A percentile compares a stretch with the other conserved stretches of the same genome.
These are phyloP conservation scores for Scheffersomyces insectosa DNA, from an alignment of 1,139 yeast species.

Conservation along the genomic window DNA sequence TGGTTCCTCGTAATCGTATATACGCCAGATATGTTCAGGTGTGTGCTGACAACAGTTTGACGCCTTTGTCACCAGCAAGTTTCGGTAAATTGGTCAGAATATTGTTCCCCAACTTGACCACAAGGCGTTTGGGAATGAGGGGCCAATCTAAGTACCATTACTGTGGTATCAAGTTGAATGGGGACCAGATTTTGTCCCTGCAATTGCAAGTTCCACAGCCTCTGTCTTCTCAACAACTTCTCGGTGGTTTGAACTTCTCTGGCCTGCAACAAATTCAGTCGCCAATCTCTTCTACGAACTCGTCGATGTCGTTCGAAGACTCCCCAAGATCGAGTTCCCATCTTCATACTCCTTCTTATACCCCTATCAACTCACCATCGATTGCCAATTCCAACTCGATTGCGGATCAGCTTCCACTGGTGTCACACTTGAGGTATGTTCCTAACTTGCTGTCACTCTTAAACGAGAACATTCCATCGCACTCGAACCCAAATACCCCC, in stretches of 20 bases:
- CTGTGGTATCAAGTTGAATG: slow-evolving; percentile 74
- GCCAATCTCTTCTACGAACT: slow-evolving; percentile 24
- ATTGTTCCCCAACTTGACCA: slow-evolving; percentile 71
- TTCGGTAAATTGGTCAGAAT: slow-evolving; percentile 81
- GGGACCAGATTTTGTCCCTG: slow-evolving; percentile 35
- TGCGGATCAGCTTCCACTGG: slow-evolving; percentile 18
- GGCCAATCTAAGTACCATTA: slow-evolving; percentile 91
- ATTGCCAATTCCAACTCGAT: slow-evolving; percentile 13
- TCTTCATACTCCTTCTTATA: slow-evolving; percentile 16
- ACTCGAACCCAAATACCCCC: slow-evolving; percentile 24
- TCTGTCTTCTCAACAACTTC: slow-evolving; percentile 7
- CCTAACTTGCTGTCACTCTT: slow-evolving; percentile 36
- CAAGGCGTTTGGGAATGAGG: slow-evolving; percentile 83
- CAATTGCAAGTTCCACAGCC: slow-evolving; percentile 9
- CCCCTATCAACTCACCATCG: slow-evolving; percentile 18
- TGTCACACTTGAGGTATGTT: slow-evolving; percentile 31
- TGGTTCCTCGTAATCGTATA: slow-evolving; percentile 79
- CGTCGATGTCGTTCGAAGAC: slow-evolving; percentile 15
- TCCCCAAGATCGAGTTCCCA: slow-evolving; percentile 13
- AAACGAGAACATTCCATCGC: slow-evolving; percentile 19
- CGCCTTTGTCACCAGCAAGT: slow-evolving; percentile 83
- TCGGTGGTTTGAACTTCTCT: slow-evolving; percentile 8
- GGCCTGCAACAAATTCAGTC: slow-evolving; percentile 18
- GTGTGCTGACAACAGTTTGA: slow-evolving; percentile 65
- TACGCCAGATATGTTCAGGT: slow-evolving; percentile 77